These are phyloP conservation scores for Grosmannia penicillata DNA, from an alignment of 2,329 filamentous ascomycete genomes.

Conservation along the genomic window DNA sequence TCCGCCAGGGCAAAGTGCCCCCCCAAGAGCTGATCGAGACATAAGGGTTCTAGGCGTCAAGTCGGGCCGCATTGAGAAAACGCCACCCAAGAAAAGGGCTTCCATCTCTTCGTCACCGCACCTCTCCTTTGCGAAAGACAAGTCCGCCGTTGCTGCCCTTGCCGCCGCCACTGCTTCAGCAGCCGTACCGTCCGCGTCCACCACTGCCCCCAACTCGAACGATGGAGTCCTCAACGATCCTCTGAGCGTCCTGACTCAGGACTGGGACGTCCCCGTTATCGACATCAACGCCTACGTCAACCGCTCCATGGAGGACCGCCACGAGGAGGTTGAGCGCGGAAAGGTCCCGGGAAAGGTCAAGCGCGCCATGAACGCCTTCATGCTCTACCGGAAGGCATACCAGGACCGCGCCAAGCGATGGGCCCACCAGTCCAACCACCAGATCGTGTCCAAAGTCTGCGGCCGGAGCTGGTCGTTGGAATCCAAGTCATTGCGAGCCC, in stretches of 20 bases:
- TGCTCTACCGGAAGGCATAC: constrained; percentile 90
- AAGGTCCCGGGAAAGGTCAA: constrained; percentile 65
- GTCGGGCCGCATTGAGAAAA: constrained; percentile 20
- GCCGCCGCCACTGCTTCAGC: constrained; percentile 12
- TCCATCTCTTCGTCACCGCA: constrained; percentile 4
- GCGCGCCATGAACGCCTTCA: constrained; percentile 94
- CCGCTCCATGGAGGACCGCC: constrained; percentile 50
- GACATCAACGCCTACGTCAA: constrained; percentile 75
- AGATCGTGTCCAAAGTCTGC: constrained; percentile 77
- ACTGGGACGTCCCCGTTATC: constrained; percentile 45
- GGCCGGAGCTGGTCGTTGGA: constrained; percentile 79
- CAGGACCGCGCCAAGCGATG: constrained; percentile 73
- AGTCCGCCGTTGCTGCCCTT: constrained; percentile 8
- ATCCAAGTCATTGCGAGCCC: constrained; percentile 51
- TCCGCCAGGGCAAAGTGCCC: constrained; percentile 14
- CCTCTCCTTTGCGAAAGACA: constrained; percentile 20
- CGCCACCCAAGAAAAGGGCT: constrained; percentile 24
- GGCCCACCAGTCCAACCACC: constrained; percentile 80
- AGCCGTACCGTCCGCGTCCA: constrained; percentile 10
- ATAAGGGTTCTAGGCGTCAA: constrained; percentile 19
- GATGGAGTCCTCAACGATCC: constrained; percentile 54
- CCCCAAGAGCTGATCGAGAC: constrained; percentile 14
- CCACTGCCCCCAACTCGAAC: too few species aligned
- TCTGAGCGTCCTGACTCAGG: constrained; percentile 55
- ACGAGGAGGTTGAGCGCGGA: constrained; percentile 51